phyloP scores from a whole-genome alignment of 192 early-diverging fungal species.

The Lobosporangium transversale region DNA sequence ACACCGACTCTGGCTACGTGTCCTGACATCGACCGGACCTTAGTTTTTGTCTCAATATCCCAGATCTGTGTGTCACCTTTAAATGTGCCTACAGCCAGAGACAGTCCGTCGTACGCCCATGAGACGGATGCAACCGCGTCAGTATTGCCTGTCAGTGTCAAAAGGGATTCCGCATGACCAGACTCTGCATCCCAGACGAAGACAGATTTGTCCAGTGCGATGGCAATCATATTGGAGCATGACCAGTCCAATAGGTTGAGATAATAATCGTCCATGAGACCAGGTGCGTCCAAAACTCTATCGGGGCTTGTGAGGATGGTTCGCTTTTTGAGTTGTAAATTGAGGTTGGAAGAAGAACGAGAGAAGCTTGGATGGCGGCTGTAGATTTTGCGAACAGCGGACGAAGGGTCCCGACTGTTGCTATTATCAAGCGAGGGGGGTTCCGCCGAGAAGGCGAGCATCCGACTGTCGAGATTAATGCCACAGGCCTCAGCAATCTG shows the following conservation, averaged over 20 bases:
- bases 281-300: constrained; percentile 89
- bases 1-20: constrained; percentile 85
- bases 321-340: constrained; percentile 57
- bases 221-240: constrained; percentile 78
- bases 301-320: constrained; percentile 85
- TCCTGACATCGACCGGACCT: constrained; percentile 85
- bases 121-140: constrained; percentile 80
- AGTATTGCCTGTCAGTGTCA: constrained; percentile 25
- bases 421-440: constrained; percentile 66
- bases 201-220: constrained; percentile 86
- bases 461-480: constrained; percentile 80
- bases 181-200: constrained; percentile 91
- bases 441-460: constrained; percentile 82
- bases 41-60: constrained; percentile 80
- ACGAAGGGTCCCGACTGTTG: constrained; percentile 41
- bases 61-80: constrained; percentile 91
- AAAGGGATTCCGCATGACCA: constrained; percentile 62
- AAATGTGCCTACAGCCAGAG: constrained; percentile 76
- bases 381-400: constrained; percentile 61
- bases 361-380: constrained; percentile 57
- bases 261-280: constrained; percentile 93
- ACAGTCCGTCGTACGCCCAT: constrained; percentile 76
- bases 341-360: constrained; percentile 31
- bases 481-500: constrained; percentile 85
- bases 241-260: constrained; percentile 96